Evolutionary conservation across 352 stramenopile genomes (phyloP), one percentile per base, ranked within the genome.

Genomic region (Pythium angustatum): DNA sequence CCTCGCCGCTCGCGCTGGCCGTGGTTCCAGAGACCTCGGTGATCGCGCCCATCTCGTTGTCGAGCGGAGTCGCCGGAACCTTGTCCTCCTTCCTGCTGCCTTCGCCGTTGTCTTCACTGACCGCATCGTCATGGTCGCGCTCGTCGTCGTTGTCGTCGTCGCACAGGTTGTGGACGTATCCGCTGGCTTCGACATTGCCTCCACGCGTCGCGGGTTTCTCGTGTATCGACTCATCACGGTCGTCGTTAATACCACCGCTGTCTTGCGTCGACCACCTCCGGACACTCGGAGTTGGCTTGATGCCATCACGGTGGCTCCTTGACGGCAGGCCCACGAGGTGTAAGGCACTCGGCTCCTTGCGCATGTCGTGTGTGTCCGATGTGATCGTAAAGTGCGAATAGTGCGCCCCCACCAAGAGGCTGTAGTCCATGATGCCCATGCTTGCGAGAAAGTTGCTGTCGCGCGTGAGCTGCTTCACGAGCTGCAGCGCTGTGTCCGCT

Each of bases 401-500:
- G 64, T 97, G 90, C 9, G 90, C 82, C 5, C 89, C 89, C 21
- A 97, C 83, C 0, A 97, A 71, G 28, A 97, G 76, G 60, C 80
- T 93, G 62, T 97, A 97, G 72, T 97, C 90, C 90, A 97, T 97
- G 72, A 97, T 96, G 11, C 88, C 88, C 27, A 85, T 72, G 31
- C 82, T 90, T 17, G 80, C 82, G 27, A 96, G 75, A 49, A 91
- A 96, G 58, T 96, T 83, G 65, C 80, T 93, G 55, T 96, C 87
- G 6, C 87, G 74, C 9, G 79, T 88, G 27, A 96, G 80, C 55
- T 94, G 85, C 73, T 91, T 92, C 6, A 93, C 73, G 24, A 96
- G 69, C 38, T 79, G 76, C 43, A 68, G 28, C 5, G 85, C 83
- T 0, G 72, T 79, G 1, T 79, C 69, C 1, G 75, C 40, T 8